phyloP scores from a whole-genome alignment of 2,329 filamentous ascomycete genomes.

The Dichotomopilus funicola region DNA sequence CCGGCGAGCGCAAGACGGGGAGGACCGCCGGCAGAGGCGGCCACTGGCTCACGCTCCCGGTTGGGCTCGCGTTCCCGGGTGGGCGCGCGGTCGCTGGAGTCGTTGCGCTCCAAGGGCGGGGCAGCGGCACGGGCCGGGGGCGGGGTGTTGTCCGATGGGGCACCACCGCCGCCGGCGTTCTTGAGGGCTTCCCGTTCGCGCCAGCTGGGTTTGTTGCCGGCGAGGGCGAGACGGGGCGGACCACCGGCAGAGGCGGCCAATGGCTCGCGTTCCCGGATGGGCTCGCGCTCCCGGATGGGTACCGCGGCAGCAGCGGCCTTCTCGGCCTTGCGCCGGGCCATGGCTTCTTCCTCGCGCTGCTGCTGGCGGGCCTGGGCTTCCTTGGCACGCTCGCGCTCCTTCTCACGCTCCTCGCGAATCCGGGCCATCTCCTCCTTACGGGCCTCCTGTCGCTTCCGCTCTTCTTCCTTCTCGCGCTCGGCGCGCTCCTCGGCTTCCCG shows the following conservation, averaged over 20 bases:
- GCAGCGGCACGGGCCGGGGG: slow-evolving; percentile 29
- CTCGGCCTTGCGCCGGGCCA: slow-evolving; percentile 64
- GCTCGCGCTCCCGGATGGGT: slow-evolving; percentile 35
- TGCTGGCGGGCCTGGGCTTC: slow-evolving; percentile 65
- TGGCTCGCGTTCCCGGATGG: slow-evolving; percentile 26
- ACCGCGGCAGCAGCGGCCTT: slow-evolving; percentile 36
- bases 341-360: slow-evolving; percentile 81
- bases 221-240: slow-evolving; percentile 56
- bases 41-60: slow-evolving; percentile 7
- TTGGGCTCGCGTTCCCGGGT: no score
- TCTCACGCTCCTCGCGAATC: slow-evolving; percentile 58
- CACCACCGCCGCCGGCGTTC: slow-evolving; percentile 30
- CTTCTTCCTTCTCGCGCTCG: slow-evolving; percentile 79
- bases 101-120: slow-evolving; percentile 35
- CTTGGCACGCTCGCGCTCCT: slow-evolving; percentile 60
- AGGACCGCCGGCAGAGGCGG: slow-evolving; percentile 34
- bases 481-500: slow-evolving; percentile 82
- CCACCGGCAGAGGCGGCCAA: slow-evolving; percentile 31
- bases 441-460: slow-evolving; percentile 70
- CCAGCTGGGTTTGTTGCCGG: slow-evolving; percentile 61
- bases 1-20: slow-evolving; percentile 50
- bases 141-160: slow-evolving; percentile 25
- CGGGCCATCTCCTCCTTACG: slow-evolving; percentile 64
- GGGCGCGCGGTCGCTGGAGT: slow-evolving; percentile 35
- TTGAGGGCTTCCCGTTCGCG: slow-evolving; percentile 62